Conservation (phyloP, 148 eudicot species). For the Silene conica region DNA sequence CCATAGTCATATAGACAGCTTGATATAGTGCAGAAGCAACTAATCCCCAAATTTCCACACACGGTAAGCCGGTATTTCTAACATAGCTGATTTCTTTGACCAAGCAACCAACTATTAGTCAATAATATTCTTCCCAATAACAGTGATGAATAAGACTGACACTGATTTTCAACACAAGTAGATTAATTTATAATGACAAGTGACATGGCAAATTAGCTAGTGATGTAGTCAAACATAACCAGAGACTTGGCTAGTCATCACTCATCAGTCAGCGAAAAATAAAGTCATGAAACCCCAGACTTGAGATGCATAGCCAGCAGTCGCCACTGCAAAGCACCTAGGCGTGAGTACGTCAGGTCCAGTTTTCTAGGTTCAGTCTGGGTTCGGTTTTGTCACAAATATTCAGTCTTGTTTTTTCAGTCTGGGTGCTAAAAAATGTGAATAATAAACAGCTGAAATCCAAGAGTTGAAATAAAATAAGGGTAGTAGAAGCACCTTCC, state of each 20-base stretch:
- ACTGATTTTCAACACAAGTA: not conserved
- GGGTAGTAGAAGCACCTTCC: conserved; percentile 35
- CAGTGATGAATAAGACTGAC: not conserved
- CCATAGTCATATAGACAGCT: no score
- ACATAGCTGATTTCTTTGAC: not conserved
- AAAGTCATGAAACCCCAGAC: not conserved
- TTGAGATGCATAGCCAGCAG: not conserved
- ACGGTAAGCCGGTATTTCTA: not conserved
- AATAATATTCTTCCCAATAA: not conserved
- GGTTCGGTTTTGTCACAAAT: no score
- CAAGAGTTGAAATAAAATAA: not conserved
- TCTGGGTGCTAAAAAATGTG: not conserved
- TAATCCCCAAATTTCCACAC: not conserved
- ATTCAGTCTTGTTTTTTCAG: no score
- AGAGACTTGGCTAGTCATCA: not conserved
- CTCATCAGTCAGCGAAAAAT: not conserved
- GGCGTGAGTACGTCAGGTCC: no score
- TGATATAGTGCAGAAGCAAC: no score
- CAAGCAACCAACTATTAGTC: conserved; percentile 2
- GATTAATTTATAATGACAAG: not conserved
- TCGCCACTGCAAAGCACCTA: no score
- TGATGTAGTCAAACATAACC: not conserved
- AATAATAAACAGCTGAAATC: not conserved
- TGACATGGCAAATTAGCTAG: not conserved
- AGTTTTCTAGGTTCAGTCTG: no score